Evolutionary conservation across 805 yeast species (phyloP).

Genomic region (Candida jianshihensis): DNA sequence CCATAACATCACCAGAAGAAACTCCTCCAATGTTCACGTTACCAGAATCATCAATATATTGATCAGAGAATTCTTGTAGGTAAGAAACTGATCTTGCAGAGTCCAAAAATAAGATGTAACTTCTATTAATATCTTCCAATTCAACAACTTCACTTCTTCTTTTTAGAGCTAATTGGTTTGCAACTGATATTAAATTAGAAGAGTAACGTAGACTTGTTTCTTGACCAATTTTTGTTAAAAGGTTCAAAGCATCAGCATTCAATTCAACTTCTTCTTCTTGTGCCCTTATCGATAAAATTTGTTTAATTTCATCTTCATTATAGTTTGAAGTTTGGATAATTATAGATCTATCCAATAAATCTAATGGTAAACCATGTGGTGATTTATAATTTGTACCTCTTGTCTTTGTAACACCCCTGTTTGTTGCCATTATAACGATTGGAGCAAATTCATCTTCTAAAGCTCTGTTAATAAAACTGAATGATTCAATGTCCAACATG

Average conservation of each 20-base stretch:
- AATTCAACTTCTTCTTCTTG: constrained; percentile 91
- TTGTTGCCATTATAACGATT: constrained; percentile 96
- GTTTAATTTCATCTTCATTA: constrained; percentile 73
- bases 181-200: constrained; percentile 81
- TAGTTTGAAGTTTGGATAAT: constrained; percentile 84
- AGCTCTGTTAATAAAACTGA: constrained; percentile 92
- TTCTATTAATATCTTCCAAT: constrained; percentile 77
- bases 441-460: constrained; percentile 96
- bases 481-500: constrained; percentile 96
- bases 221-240: constrained; percentile 81
- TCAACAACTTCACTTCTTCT: constrained; percentile 69
- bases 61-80: constrained; percentile 59
- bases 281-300: constrained; percentile 83
- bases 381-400: constrained; percentile 91
- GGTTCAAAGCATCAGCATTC: constrained; percentile 72
- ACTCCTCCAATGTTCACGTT: constrained; percentile 51
- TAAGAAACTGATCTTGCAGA: constrained; percentile 83
- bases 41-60: constrained; percentile 77
- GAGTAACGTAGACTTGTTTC: constrained; percentile 92
- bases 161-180: constrained; percentile 79
- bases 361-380: constrained; percentile 97
- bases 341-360: constrained; percentile 86
- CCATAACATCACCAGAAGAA: constrained; percentile 36
- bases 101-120: constrained; percentile 82
- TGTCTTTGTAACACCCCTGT: constrained; percentile 89